Conservation (phyloP, 768 basidiomycete species). For the Dentipellis sp. region DNA sequence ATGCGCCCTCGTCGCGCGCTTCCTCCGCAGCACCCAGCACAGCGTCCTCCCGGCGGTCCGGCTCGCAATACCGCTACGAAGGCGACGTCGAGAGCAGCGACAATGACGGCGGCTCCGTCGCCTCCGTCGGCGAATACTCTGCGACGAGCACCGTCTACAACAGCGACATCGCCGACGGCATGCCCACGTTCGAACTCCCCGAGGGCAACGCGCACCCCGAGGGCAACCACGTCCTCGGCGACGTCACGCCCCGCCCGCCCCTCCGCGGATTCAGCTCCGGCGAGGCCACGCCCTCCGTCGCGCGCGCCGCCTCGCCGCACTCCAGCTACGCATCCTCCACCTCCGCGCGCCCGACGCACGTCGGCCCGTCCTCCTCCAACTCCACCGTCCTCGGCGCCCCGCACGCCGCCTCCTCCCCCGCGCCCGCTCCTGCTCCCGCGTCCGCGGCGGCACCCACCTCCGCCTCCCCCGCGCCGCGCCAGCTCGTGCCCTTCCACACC, state of each 20-base stretch:
- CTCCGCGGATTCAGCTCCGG: slow-evolving; percentile 7
- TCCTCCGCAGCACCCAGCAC: slow-evolving; percentile 20
- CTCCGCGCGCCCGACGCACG: neutral
- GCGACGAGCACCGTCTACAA: slow-evolving; percentile 12
- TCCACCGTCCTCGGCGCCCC: neutral
- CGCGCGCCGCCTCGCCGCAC: slow-evolving; percentile 4
- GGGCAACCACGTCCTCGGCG: slow-evolving; percentile 21
- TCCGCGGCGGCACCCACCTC: neutral
- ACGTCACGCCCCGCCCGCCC: slow-evolving; percentile 58
- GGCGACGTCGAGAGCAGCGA: slow-evolving; percentile 28
- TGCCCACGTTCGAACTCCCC: slow-evolving; percentile 13
- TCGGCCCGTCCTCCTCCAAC: neutral
- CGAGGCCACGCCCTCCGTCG: slow-evolving; percentile 7
- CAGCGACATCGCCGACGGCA: neutral
- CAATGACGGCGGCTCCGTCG: slow-evolving; percentile 15
- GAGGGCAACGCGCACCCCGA: neutral
- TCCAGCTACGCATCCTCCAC: neutral
- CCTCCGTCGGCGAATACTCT: slow-evolving; percentile 10
- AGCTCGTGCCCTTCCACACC: slow-evolving; percentile 50
- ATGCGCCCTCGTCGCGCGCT: slow-evolving; percentile 19
- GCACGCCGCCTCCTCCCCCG: neutral
- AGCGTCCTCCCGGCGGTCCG: neutral
- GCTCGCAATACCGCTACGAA: slow-evolving; percentile 23
- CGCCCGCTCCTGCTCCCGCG: neutral
- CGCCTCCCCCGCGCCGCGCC: slow-evolving; percentile 9